phyloP scores from a whole-genome alignment of 345 rosid genomes.

The Aurinia saxatilis region DNA sequence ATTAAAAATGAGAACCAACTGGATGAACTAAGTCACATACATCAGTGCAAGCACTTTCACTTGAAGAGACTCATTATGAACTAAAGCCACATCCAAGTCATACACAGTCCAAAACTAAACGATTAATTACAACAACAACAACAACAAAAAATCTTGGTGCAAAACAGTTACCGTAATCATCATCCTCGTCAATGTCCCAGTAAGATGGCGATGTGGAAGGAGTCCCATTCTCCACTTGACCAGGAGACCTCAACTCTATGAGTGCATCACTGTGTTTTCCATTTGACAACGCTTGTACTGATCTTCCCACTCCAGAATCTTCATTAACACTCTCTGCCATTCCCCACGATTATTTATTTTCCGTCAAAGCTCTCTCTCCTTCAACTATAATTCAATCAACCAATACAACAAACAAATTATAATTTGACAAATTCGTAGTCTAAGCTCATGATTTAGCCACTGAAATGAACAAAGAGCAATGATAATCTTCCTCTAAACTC shows the following conservation, averaged over 20 bases:
- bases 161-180: slow-evolving; percentile 47
- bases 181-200: slow-evolving; percentile 87
- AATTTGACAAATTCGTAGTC: neutral
- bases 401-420: neutral
- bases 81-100: neutral
- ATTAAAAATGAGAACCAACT: neutral
- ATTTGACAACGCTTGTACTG: slow-evolving; percentile 55
- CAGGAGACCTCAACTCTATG: slow-evolving; percentile 88
- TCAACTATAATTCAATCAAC: neutral
- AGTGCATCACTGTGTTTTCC: slow-evolving; percentile 62
- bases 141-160: neutral
- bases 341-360: neutral
- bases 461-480: slow-evolving; percentile 1
- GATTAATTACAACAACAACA: too few species aligned
- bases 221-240: slow-evolving; percentile 81
- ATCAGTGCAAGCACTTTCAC: neutral
- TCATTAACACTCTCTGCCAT: slow-evolving; percentile 70
- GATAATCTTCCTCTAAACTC: too few species aligned
- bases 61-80: neutral
- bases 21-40: neutral
- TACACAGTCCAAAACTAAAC: neutral
- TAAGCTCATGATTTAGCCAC: neutral
- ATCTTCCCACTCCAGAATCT: slow-evolving; percentile 69
- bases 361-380: slow-evolving; percentile 6
- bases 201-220: slow-evolving; percentile 85